These are phyloP conservation scores for Alternaria incomplexa DNA, from an alignment of 2,329 filamentous ascomycete species.

Conservation along the genomic window DNA sequence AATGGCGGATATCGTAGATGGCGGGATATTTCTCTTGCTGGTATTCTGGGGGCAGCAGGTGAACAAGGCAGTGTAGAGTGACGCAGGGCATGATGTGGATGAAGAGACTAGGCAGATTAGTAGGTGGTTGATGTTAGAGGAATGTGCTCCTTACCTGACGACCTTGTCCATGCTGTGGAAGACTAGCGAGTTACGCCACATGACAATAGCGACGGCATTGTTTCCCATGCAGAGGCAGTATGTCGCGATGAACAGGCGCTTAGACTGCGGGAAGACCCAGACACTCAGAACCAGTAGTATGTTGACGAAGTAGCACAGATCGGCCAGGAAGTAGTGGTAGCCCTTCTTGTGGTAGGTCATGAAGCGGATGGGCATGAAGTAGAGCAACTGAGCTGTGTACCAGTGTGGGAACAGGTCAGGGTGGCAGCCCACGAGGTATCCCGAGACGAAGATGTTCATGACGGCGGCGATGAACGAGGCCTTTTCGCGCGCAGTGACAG, in stretches of 20 bases:
- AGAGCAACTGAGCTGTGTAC: slow-evolving; percentile 86
- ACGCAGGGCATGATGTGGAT: slow-evolving; percentile 99
- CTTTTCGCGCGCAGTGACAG: slow-evolving; percentile 90
- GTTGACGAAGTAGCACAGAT: slow-evolving; percentile 99
- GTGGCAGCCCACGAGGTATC: slow-evolving; percentile 86
- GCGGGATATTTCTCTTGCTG: slow-evolving; percentile 80
- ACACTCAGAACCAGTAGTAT: slow-evolving; percentile 79
- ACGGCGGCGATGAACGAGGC: slow-evolving; percentile 94
- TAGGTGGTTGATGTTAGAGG: not conserved
- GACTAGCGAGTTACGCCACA: slow-evolving; percentile 98
- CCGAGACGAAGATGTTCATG: slow-evolving; percentile 96
- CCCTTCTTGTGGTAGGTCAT: slow-evolving; percentile 90
- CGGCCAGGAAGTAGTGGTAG: slow-evolving; percentile 89
- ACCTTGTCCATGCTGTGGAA: slow-evolving; percentile 99
- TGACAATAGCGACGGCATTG: slow-evolving; percentile 95
- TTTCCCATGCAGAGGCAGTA: slow-evolving; percentile 96
- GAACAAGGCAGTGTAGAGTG: slow-evolving; percentile 89
- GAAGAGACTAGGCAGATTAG: slow-evolving; percentile 69
- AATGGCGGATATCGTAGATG: slow-evolving; percentile 78
- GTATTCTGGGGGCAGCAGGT: slow-evolving; percentile 71
- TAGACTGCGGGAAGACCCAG: slow-evolving; percentile 89
- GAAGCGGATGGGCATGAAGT: slow-evolving; percentile 96
- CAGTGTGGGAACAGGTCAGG: slow-evolving; percentile 89
- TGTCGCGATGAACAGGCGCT: slow-evolving; percentile 87
- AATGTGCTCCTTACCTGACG: slow-evolving; percentile 65